A percentile compares a stretch with the other conserved stretches of the same genome.
phyloP scores from a whole-genome alignment of 1,284 basidiomycete species.

The Melampsora abietis-canadensis region DNA sequence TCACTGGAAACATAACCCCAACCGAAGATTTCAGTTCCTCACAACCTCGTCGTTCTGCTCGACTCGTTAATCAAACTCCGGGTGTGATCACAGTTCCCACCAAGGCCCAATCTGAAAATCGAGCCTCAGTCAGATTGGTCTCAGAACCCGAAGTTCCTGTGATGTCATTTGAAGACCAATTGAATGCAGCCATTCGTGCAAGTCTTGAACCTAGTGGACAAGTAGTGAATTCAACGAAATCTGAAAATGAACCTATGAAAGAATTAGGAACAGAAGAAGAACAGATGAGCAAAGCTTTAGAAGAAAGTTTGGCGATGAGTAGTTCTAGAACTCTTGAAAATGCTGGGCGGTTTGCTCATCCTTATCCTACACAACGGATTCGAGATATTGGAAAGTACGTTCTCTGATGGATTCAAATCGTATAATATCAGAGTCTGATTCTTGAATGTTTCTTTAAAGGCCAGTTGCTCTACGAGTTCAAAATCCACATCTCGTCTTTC shows the following conservation, averaged over 20 bases:
- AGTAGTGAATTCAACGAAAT: not conserved
- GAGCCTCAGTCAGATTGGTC: not conserved
- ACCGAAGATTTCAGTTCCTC: conserved; percentile 25
- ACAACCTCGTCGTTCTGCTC: not conserved
- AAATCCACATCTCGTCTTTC: conserved; percentile 42
- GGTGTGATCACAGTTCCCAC: not conserved
- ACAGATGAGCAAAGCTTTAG: conserved; percentile 43
- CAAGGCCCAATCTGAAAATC: not conserved
- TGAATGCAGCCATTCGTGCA: conserved; percentile 40
- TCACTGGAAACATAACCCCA: conserved; percentile 38
- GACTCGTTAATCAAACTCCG: not conserved
- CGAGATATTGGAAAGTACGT: conserved; percentile 23
- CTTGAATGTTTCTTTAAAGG: conserved; percentile 1
- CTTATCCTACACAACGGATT: conserved; percentile 13
- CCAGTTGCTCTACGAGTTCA: conserved; percentile 32
- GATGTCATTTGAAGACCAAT: conserved; percentile 30
- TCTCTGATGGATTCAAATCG: not conserved
- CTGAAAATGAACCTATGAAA: conserved; percentile 16
- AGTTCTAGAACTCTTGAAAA: conserved; percentile 27
- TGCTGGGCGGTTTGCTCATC: conserved; percentile 22
- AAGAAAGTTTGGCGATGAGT: conserved; percentile 43
- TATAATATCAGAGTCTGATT: not conserved
- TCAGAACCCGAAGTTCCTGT: not conserved
- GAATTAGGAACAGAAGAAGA: conserved; percentile 35
- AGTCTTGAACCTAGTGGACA: conserved; percentile 19